phyloP scores from a whole-genome alignment of 331 rosid genomes.

The Pyracantha coccinea region DNA sequence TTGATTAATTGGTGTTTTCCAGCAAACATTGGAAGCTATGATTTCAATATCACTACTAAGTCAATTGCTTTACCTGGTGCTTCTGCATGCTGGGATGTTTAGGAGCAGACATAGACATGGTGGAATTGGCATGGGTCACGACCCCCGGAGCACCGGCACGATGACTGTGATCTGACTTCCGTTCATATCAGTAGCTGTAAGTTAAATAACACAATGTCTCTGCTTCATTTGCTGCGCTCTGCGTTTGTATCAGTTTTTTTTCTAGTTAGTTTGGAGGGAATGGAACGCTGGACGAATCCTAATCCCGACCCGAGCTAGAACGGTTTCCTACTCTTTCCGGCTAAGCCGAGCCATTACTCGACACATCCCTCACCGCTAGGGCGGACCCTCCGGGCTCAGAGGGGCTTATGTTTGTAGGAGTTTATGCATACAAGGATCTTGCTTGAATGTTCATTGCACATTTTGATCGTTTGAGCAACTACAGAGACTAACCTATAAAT shows the following conservation, averaged over 20 bases:
- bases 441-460: neutral
- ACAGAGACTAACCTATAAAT: neutral
- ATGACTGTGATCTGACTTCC: conserved; percentile 1
- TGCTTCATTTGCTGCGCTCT: neutral
- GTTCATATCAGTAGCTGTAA: neutral
- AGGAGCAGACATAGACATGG: conserved; percentile 60
- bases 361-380: too few species aligned
- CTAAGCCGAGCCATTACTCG: too few species aligned
- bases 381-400: too few species aligned
- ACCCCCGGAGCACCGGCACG: neutral
- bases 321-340: too few species aligned
- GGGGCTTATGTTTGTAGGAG: too few species aligned
- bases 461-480: neutral
- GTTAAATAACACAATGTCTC: neutral
- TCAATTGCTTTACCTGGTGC: conserved; percentile 42
- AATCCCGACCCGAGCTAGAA: too few species aligned
- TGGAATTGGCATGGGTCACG: neutral
- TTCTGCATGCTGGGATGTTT: conserved; percentile 65
- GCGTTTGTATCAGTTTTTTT: neutral
- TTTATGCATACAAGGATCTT: neutral
- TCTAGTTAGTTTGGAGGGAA: too few species aligned
- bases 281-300: too few species aligned
- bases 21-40: conserved; percentile 47
- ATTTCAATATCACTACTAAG: conserved; percentile 56
- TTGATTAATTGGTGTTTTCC: neutral